Conservation (phyloP, 179 eudicot genomes). For the Heliamphora pulchella region DNA sequence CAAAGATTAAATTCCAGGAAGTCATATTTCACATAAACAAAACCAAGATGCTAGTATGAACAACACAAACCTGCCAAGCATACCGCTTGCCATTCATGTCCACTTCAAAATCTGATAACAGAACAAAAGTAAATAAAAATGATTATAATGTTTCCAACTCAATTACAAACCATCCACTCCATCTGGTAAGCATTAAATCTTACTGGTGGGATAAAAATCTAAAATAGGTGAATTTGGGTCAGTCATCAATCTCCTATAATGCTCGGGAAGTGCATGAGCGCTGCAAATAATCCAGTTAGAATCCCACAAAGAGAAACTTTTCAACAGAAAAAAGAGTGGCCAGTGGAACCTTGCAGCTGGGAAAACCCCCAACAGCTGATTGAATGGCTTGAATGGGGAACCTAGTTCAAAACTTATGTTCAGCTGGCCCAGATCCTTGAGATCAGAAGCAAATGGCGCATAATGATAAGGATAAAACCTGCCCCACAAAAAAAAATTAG, state of each 20-base stretch:
- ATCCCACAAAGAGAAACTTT: constrained; percentile 10
- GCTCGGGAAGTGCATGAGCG: constrained; percentile 89
- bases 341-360: constrained; percentile 86
- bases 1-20: background rate
- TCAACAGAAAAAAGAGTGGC: constrained; percentile 10
- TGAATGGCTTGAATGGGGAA: constrained; percentile 87
- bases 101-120: constrained; percentile 70
- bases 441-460: constrained; percentile 99
- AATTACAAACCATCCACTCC: background rate
- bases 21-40: background rate
- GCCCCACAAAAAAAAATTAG: constrained; percentile 8
- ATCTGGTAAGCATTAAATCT: constrained; percentile 1
- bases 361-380: constrained; percentile 91
- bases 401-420: constrained; percentile 75
- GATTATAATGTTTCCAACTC: background rate
- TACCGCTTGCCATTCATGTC: constrained; percentile 96
- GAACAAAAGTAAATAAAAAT: background rate
- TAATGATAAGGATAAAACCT: constrained; percentile 99
- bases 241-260: constrained; percentile 74
- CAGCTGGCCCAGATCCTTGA: constrained; percentile 59
- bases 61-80: constrained; percentile 72
- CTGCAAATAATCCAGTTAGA: constrained; percentile 52
- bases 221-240: constrained; percentile 81
- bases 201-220: constrained; percentile 92
- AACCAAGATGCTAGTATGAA: constrained; percentile 8